Evolutionary conservation across 2,329 filamentous ascomycete species (phyloP), one percentile per base, ranked within the genome.

Genomic region (Penicillium olsonii): DNA sequence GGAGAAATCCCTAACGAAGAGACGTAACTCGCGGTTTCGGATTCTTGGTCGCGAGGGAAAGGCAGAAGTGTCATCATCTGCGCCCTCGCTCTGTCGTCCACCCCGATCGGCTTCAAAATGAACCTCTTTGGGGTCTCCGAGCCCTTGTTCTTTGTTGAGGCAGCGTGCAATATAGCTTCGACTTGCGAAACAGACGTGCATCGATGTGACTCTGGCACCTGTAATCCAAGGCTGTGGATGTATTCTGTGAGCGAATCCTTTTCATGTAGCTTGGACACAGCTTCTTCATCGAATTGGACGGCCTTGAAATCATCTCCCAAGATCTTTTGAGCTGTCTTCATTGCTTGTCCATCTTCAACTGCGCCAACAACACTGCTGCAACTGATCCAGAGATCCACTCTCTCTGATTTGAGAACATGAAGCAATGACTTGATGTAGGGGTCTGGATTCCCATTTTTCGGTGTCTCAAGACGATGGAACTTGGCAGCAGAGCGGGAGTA

Each of bases 51-150:
- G 20, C 12, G 27, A 12, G 27, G 4, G 27, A 35, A 22, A 22
- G 41, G 41, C 7, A 43, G 29, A 15, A 43, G 22, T n/a, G 41
- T 43, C 41, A 43, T 43, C 41, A 43, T 43, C 18, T 43, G 41
- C 8, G 15, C 27, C 41, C 41, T 43, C 26, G 41, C 41, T 33
- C 14, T 43, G 20, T 43, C 27, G n/a, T 43, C 41, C 41, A 43
- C 27, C 5, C 41, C 41, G 29, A 43, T 43, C n/a, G 41, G 41
- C 24, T 43, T 43, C 29, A 43, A 15, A 20, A 43, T 43, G 41
- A 43, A 43, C 27, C n/a, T 22, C 24, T 43, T 9, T 20, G 15
- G 4, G 6, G 20, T 4, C 3, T 20, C 20, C 17, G 15, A 8
- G 1, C 12, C 2, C 5, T 29, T 2, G 27, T 29, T 29, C 12